Percentiles rank a stretch among this genome's conserved stretches.
phyloP scores from a whole-genome alignment of 495 filamentous ascomycete genomes.

The Echria macrotheca region DNA sequence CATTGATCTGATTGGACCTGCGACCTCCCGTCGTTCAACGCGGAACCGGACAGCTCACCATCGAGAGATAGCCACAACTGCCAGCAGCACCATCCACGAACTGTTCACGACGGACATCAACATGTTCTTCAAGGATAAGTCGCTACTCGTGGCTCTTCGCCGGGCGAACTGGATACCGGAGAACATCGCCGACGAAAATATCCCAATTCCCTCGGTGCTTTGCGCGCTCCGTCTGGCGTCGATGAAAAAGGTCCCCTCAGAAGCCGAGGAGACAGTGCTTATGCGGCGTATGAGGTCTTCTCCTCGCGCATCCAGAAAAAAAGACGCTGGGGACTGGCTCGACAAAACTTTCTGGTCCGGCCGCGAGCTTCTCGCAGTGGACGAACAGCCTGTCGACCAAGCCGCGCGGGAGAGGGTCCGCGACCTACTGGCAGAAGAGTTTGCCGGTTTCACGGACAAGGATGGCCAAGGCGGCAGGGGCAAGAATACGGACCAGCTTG shows the following conservation, averaged over 20 bases:
- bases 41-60: background rate
- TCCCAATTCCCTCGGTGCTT: constrained; percentile 18
- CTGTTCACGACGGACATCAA: constrained; percentile 10
- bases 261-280: constrained; percentile 28
- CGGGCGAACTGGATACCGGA: constrained; percentile 25
- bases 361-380: background rate
- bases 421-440: background rate
- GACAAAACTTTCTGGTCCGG: background rate
- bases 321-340: background rate
- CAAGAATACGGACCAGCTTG: too few species aligned
- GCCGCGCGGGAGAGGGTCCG: background rate
- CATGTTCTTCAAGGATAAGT: constrained; percentile 29
- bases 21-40: background rate
- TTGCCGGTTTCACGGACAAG: background rate
- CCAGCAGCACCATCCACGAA: constrained; percentile 5
- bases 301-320: background rate
- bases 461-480: background rate
- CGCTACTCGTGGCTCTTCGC: constrained; percentile 20
- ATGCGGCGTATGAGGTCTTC: background rate
- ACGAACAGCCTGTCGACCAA: background rate
- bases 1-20: background rate
- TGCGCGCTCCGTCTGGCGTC: constrained; percentile 19
- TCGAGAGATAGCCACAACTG: background rate
- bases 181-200: constrained; percentile 27
- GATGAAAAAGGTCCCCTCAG: constrained; percentile 15